Percentiles rank a stretch among this genome's conserved stretches.
These are phyloP conservation scores for Botryobasidium botryosum DNA, from an alignment of 768 basidiomycete genomes.

Conservation along the genomic window DNA sequence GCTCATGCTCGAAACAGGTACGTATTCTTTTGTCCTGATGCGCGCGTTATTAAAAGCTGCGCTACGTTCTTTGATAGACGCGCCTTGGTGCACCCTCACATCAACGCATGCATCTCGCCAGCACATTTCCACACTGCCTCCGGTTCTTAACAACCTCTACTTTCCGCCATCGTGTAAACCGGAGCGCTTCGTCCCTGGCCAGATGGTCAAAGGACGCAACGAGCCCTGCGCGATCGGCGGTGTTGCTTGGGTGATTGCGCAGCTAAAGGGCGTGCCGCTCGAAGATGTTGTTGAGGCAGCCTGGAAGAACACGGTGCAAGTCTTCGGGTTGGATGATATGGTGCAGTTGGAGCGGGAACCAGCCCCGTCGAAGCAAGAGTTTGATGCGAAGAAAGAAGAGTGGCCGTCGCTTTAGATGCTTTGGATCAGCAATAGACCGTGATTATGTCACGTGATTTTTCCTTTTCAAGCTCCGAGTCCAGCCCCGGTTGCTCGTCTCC, in stretches of 20 bases:
- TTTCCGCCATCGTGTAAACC: conserved; percentile 35
- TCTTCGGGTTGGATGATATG: conserved; percentile 36
- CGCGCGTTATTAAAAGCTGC: too few relatives aligned
- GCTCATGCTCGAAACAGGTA: conserved; percentile 63
- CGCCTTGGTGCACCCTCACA: conserved; percentile 59
- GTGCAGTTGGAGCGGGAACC: background rate
- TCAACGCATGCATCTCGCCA: conserved; percentile 43
- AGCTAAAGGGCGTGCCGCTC: conserved; percentile 28
- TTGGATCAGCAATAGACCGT: too few relatives aligned
- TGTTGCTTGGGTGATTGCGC: conserved; percentile 53
- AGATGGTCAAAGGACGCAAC: conserved; percentile 58
- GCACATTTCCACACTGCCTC: conserved; percentile 32
- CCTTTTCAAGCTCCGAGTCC: too few relatives aligned
- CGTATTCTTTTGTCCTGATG: too few relatives aligned
- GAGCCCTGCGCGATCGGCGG: conserved; percentile 50
- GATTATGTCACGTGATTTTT: too few relatives aligned
- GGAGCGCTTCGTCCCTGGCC: conserved; percentile 40
- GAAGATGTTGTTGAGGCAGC: conserved; percentile 38
- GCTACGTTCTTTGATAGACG: too few relatives aligned
- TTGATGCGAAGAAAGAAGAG: conserved; percentile 3
- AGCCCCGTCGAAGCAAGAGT: background rate
- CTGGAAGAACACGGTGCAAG: conserved; percentile 43
- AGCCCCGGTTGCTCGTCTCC: too few relatives aligned
- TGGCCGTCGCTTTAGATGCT: background rate
- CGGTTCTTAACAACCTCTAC: conserved; percentile 30